Conservation (phyloP, 2,329 filamentous ascomycete genomes). For the Pleurostoma richardsiae region DNA sequence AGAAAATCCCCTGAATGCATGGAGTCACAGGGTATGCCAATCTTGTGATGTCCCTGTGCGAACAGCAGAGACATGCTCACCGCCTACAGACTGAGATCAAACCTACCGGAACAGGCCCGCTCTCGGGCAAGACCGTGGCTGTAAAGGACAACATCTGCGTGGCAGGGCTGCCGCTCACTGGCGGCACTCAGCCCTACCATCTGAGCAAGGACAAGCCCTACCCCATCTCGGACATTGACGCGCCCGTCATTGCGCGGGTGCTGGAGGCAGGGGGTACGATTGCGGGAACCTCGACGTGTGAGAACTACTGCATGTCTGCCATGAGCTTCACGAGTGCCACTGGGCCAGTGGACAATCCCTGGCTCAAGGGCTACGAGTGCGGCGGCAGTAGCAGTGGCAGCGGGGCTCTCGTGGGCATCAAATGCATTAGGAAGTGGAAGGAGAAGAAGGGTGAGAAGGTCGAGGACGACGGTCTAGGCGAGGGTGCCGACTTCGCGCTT, state of each 20-base stretch:
- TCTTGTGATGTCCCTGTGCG: background rate
- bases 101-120: constrained; percentile 2
- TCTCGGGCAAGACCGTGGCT: constrained; percentile 10
- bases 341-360: constrained; percentile 12
- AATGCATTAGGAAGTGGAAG: constrained; percentile 6
- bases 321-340: constrained; percentile 11
- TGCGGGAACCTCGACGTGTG: constrained; percentile 12
- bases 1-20: constrained; percentile 6
- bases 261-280: constrained; percentile 10
- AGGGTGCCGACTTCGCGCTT: constrained; percentile 25
- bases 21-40: constrained; percentile 5
- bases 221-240: constrained; percentile 10
- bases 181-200: constrained; percentile 9
- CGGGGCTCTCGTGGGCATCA: constrained; percentile 21
- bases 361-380: constrained; percentile 8
- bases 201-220: constrained; percentile 7
- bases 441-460: constrained; percentile 5
- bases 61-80: background rate
- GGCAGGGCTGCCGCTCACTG: constrained; percentile 11
- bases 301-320: constrained; percentile 13
- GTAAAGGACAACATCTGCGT: constrained; percentile 14
- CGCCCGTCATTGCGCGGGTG: constrained; percentile 9
- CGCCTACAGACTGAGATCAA: constrained; percentile 3
- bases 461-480: constrained; percentile 9
- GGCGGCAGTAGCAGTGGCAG: constrained; percentile 24